A percentile compares a stretch with the other conserved stretches of the same genome.
These are phyloP conservation scores for Aureobasidium melanogenum DNA, from an alignment of 2,329 filamentous ascomycete genomes.

Conservation along the genomic window DNA sequence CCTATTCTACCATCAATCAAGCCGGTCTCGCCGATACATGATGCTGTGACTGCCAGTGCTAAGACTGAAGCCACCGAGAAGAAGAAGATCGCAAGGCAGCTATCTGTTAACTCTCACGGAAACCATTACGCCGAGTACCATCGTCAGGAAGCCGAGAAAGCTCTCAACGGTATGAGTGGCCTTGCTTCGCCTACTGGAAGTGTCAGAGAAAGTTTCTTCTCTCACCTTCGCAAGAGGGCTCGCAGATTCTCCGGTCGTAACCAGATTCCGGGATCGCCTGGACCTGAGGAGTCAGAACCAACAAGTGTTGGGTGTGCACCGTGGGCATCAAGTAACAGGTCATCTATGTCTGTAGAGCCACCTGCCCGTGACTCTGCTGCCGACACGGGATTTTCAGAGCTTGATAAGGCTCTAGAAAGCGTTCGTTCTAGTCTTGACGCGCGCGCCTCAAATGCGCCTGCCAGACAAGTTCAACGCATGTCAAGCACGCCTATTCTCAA, in stretches of 20 bases:
- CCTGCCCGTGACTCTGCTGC: constrained; percentile 31
- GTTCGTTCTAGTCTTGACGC: constrained; percentile 51
- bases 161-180: constrained; percentile 71
- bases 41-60: constrained; percentile 64
- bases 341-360: constrained; percentile 52
- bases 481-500: constrained; percentile 39
- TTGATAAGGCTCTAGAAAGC: constrained; percentile 53
- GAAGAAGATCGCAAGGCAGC: constrained; percentile 80
- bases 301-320: constrained; percentile 86
- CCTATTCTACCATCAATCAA: constrained; percentile 90
- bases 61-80: constrained; percentile 60
- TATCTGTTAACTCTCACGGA: constrained; percentile 83
- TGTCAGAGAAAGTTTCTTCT: constrained; percentile 96
- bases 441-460: constrained; percentile 17
- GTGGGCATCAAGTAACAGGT: constrained; percentile 76
- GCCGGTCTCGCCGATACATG: constrained; percentile 92
- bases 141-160: constrained; percentile 82
- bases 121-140: constrained; percentile 79
- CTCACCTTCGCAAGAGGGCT: constrained; percentile 87
- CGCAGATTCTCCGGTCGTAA: constrained; percentile 86
- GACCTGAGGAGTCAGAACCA: constrained; percentile 71
- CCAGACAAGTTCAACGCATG: constrained; percentile 16
- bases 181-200: constrained; percentile 67
- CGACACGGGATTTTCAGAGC: constrained; percentile 47
- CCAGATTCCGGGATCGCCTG: constrained; percentile 68